These are phyloP conservation scores for Fagopyrum homotropicum DNA, from an alignment of 148 eudicot species.

Conservation along the genomic window DNA sequence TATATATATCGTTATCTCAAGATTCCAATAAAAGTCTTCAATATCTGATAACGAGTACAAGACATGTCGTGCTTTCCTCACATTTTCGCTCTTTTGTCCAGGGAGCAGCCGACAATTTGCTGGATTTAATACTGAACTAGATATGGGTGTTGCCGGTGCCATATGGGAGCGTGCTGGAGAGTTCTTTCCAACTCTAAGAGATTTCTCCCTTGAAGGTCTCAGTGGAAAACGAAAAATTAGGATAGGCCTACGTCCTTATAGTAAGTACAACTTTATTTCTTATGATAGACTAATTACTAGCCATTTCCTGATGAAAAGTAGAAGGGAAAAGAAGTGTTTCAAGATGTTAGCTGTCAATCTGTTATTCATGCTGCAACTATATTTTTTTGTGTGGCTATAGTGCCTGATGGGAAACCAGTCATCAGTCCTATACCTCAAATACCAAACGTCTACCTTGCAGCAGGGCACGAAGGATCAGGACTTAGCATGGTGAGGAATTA, in stretches of 20 bases:
- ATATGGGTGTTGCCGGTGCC: slow-evolving; percentile 38
- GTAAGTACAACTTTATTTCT: slow-evolving; percentile 35
- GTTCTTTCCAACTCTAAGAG: slow-evolving; percentile 65
- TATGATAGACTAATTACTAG: background rate
- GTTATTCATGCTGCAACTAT: background rate
- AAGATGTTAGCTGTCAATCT: background rate
- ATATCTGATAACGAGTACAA: background rate
- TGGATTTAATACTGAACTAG: slow-evolving; percentile 68
- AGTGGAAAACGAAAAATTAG: slow-evolving; percentile 46
- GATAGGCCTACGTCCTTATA: slow-evolving; percentile 88
- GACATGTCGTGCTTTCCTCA: background rate
- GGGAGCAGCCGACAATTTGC: slow-evolving; percentile 94
- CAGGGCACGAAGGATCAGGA: slow-evolving; percentile 98
- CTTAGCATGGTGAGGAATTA: slow-evolving; percentile 48
- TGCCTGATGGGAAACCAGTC: slow-evolving; percentile 90
- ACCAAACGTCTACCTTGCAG: slow-evolving; percentile 65
- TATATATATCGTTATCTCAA: background rate
- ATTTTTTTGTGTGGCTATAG: slow-evolving; percentile 25
- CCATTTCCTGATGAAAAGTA: background rate
- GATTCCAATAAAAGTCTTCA: background rate
- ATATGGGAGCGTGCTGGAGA: slow-evolving; percentile 80
- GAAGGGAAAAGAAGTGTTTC: background rate
- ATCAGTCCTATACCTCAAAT: slow-evolving; percentile 74
- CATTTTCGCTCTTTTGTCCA: slow-evolving; percentile 22
- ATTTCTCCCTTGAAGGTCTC: slow-evolving; percentile 39